These are phyloP conservation scores for Suillus hirtellus DNA, from an alignment of 768 basidiomycete genomes.

Conservation along the genomic window DNA sequence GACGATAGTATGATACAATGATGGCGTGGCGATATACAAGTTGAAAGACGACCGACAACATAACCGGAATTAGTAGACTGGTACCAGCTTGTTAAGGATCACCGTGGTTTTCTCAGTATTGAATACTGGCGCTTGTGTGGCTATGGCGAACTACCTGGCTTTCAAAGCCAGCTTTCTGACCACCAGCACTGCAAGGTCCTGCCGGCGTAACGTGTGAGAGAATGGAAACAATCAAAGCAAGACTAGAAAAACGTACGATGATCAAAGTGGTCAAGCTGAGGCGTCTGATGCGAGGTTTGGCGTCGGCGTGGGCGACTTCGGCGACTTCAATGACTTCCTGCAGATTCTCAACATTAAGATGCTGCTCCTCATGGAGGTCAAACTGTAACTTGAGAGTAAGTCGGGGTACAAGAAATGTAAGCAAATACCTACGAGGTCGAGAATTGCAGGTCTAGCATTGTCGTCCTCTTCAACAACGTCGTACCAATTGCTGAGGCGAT, in stretches of 20 bases:
- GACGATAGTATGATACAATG: neutral
- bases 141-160: neutral
- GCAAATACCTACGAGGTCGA: neutral
- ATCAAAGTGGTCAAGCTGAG: constrained; percentile 24
- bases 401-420: neutral
- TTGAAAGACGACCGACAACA: neutral
- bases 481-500: neutral
- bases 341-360: neutral
- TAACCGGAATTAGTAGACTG: neutral
- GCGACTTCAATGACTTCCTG: constrained; percentile 14
- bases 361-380: constrained; percentile 15
- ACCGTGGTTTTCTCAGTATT: neutral
- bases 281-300: constrained; percentile 13
- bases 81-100: neutral
- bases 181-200: constrained; percentile 28
- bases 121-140: neutral
- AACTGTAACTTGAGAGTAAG: neutral
- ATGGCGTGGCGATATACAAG: neutral
- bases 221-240: neutral
- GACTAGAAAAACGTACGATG: constrained; percentile 21
- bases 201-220: constrained; percentile 11
- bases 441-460: neutral
- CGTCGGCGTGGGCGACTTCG: neutral
- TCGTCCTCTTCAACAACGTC: neutral
- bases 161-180: constrained; percentile 9